Evolutionary conservation across 2,329 filamentous ascomycete species (phyloP).

Genomic region (Calonectria pseudoturangicola): DNA sequence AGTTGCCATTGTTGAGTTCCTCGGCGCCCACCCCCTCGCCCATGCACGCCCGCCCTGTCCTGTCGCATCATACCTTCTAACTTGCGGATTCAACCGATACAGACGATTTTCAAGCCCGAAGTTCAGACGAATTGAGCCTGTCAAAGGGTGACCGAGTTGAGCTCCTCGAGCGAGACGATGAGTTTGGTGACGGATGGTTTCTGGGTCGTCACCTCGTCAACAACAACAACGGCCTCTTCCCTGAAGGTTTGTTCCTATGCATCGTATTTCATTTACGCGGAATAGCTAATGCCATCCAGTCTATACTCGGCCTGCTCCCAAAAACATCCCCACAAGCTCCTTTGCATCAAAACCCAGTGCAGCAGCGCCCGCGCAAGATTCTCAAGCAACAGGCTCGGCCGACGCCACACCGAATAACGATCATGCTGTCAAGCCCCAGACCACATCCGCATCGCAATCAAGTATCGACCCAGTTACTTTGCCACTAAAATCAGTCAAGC

Average conservation of each 20-base stretch:
- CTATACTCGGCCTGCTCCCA: slow-evolving; percentile 77
- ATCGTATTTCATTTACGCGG: slow-evolving; percentile 38
- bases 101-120: slow-evolving; percentile 96
- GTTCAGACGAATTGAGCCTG: slow-evolving; percentile 93
- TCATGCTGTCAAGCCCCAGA: slow-evolving; percentile 59
- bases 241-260: slow-evolving; percentile 77
- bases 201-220: slow-evolving; percentile 84
- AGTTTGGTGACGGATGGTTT: slow-evolving; percentile 93
- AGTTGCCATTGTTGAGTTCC: slow-evolving; percentile 61
- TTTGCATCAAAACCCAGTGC: slow-evolving; percentile 57
- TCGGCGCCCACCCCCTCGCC: slow-evolving; percentile 15
- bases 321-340: slow-evolving; percentile 58
- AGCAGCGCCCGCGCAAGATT: slow-evolving; percentile 55
- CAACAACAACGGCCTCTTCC: slow-evolving; percentile 85
- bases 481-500: slow-evolving; percentile 66
- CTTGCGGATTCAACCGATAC: slow-evolving; percentile 39
- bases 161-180: slow-evolving; percentile 89
- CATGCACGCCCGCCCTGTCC: slow-evolving; percentile 1
- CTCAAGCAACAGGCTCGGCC: slow-evolving; percentile 45
- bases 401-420: slow-evolving; percentile 55
- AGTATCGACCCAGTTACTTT: slow-evolving; percentile 62
- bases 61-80: slow-evolving; percentile 38
- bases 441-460: slow-evolving; percentile 47
- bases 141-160: slow-evolving; percentile 89
- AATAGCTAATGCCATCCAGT: slow-evolving; percentile 64